Conservation (phyloP, 2,329 filamentous ascomycete species). For the Colletotrichum brevisporum region DNA sequence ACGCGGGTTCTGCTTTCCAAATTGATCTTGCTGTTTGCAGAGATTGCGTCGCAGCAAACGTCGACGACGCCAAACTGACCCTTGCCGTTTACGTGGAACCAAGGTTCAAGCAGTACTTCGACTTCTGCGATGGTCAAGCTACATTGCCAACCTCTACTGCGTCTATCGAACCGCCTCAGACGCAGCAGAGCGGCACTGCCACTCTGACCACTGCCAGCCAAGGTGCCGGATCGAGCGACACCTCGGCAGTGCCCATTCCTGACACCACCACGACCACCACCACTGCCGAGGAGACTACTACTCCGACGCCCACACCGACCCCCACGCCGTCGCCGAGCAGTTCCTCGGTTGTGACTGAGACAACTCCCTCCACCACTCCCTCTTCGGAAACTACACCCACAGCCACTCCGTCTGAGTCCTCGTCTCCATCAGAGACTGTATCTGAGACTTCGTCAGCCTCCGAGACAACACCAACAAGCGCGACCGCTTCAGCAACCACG, state of each 20-base stretch:
- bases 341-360: constrained; percentile 21
- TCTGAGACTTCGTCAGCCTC: constrained; percentile 3
- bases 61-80: background rate
- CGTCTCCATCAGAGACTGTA: background rate
- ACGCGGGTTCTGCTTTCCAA: constrained; percentile 56
- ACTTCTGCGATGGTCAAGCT: constrained; percentile 57
- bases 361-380: constrained; percentile 9
- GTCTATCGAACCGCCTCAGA: constrained; percentile 48
- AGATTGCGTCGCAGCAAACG: constrained; percentile 53
- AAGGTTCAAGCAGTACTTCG: constrained; percentile 53
- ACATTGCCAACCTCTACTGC: constrained; percentile 40
- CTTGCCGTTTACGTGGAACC: background rate
- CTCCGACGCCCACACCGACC: background rate
- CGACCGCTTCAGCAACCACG: background rate
- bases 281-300: constrained; percentile 1
- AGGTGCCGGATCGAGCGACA: constrained; percentile 18
- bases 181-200: constrained; percentile 42
- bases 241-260: constrained; percentile 33
- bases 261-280: constrained; percentile 14
- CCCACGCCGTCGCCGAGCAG: constrained; percentile 13
- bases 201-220: constrained; percentile 40
- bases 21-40: constrained; percentile 54
- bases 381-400: background rate
- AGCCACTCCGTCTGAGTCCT: background rate
- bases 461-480: background rate